Evolutionary conservation across 768 basidiomycete species (phyloP).

Genomic region (Boletus patriciae): DNA sequence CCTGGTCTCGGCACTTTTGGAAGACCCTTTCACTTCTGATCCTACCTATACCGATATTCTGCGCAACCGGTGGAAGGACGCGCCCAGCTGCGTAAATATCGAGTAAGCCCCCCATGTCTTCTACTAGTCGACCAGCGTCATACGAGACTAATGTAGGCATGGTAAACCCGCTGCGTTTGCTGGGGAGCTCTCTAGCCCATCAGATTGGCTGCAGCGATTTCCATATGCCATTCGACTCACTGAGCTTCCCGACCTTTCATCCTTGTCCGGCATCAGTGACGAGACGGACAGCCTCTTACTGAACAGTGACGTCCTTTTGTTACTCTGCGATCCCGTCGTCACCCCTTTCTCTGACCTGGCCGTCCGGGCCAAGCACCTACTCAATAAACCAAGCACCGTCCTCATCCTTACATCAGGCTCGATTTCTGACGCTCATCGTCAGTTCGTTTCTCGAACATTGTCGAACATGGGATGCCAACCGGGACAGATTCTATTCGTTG

Average conservation of each 20-base stretch:
- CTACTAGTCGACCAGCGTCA: background rate
- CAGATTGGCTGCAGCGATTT: conserved; percentile 59
- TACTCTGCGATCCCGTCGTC: conserved; percentile 62
- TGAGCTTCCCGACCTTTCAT: conserved; percentile 34
- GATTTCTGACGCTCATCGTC: conserved; percentile 12
- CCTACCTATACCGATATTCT: conserved; percentile 42
- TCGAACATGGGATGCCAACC: conserved; percentile 28
- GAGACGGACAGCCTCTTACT: conserved; percentile 22
- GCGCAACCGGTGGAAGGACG: conserved; percentile 49
- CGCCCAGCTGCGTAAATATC: conserved; percentile 24
- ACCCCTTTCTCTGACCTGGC: conserved; percentile 45
- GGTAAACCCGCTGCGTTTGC: conserved; percentile 21
- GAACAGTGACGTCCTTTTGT: conserved; percentile 60
- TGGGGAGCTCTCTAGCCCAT: conserved; percentile 42
- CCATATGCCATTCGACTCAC: conserved; percentile 48
- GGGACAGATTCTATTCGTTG: conserved; percentile 45
- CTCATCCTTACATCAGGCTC: conserved; percentile 41
- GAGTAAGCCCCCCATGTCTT: conserved; percentile 23
- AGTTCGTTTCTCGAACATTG: conserved; percentile 22
- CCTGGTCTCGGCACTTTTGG: conserved; percentile 67
- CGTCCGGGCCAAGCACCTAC: conserved; percentile 25
- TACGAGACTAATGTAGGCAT: conserved; percentile 16
- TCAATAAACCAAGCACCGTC: conserved; percentile 42
- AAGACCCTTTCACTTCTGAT: conserved; percentile 67
- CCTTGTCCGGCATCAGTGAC: conserved; percentile 15